These are phyloP conservation scores for Lactifluus hygrophoroides DNA, from an alignment of 768 basidiomycete genomes.

Conservation along the genomic window DNA sequence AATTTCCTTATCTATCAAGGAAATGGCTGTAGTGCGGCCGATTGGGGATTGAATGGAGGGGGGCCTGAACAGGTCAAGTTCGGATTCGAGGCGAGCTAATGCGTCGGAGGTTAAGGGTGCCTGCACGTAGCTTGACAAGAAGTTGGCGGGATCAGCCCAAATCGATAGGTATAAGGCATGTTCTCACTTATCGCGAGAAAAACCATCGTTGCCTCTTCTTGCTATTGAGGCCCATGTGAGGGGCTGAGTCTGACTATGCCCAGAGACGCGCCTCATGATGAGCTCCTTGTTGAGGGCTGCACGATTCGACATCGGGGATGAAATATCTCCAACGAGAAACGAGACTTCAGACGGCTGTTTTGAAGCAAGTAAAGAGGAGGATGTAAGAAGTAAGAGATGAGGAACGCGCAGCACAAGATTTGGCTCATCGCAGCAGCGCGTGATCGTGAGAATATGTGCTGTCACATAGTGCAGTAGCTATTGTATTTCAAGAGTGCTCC, in stretches of 20 bases:
- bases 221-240: background rate
- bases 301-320: background rate
- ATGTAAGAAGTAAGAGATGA: background rate
- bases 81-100: background rate
- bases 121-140: background rate
- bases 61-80: background rate
- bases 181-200: background rate
- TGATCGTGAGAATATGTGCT: too few relatives aligned
- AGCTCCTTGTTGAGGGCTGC: background rate
- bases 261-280: background rate
- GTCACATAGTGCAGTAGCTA: too few relatives aligned
- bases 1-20: background rate
- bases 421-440: too few relatives aligned
- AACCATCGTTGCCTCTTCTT: background rate
- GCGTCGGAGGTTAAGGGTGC: background rate
- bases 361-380: background rate
- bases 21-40: background rate
- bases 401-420: too few relatives aligned
- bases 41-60: background rate
- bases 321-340: background rate
- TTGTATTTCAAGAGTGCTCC: too few relatives aligned
- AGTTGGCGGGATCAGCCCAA: background rate
- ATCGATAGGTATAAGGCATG: background rate
- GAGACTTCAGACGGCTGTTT: background rate
- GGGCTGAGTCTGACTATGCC: background rate